phyloP scores from a whole-genome alignment of 75 land plant species.

The Pinus tabuliformis region DNA sequence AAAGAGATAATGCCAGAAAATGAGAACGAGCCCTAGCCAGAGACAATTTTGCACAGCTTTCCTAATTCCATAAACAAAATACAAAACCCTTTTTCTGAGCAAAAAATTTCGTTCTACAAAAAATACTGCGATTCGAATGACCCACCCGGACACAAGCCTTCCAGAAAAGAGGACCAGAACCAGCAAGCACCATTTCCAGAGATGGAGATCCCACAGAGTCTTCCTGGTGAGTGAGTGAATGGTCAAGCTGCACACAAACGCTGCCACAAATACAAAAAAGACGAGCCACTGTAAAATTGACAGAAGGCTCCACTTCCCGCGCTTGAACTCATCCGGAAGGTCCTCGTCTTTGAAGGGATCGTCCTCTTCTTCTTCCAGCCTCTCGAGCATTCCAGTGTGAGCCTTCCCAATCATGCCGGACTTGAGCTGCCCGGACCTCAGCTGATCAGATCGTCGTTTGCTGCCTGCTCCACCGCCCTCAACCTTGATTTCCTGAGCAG shows the following conservation, averaged over 20 bases:
- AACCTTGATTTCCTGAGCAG: too few relatives aligned
- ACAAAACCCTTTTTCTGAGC: constrained; percentile 72
- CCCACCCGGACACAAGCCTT: constrained; percentile 85
- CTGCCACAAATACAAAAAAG: constrained; percentile 45
- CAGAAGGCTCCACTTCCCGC: constrained; percentile 16
- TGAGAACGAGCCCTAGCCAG: constrained; percentile 37
- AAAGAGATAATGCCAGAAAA: constrained; percentile 36
- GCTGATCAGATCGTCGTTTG: too few relatives aligned
- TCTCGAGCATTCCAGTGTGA: neutral
- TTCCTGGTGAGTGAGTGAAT: constrained; percentile 18
- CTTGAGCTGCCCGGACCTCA: too few relatives aligned
- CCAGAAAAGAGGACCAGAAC: constrained; percentile 80
- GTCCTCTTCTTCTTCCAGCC: constrained; percentile 61
- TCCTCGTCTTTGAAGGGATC: constrained; percentile 77
- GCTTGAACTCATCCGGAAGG: constrained; percentile 56
- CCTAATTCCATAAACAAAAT: constrained; percentile 64
- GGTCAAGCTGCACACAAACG: constrained; percentile 44
- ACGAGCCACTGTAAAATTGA: constrained; percentile 54
- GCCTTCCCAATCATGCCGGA: too few relatives aligned
- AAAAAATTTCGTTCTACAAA: constrained; percentile 75
- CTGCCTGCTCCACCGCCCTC: too few relatives aligned
- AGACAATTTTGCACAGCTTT: constrained; percentile 33
- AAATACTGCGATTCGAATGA: constrained; percentile 59
- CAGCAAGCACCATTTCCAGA: constrained; percentile 29
- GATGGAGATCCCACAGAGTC: constrained; percentile 45